These are phyloP conservation scores for Cyberlindnera nakhonratchasimensis DNA, from an alignment of 805 yeast genomes.

Conservation along the genomic window DNA sequence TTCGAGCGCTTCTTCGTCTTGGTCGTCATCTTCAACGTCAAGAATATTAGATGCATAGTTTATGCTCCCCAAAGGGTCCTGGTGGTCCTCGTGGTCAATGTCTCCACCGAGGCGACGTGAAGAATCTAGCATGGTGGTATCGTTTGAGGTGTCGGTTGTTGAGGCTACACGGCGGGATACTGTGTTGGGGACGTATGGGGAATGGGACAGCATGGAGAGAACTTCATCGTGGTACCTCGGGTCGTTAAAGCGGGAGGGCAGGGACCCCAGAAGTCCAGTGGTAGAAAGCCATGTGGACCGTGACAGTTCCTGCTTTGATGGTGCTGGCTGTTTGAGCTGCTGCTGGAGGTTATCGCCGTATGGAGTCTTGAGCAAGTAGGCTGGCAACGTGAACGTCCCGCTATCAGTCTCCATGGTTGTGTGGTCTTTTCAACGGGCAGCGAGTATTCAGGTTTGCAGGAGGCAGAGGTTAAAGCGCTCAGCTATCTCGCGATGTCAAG, in stretches of 20 bases:
- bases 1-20: conserved; percentile 7
- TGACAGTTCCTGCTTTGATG: conserved; percentile 6
- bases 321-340: conserved; percentile 5
- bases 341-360: conserved; percentile 19
- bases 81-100: background rate
- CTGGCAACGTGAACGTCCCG: conserved; percentile 13
- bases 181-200: conserved; percentile 3
- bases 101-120: background rate
- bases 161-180: background rate
- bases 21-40: conserved; percentile 16
- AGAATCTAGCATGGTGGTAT: background rate
- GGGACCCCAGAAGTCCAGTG: conserved; percentile 20
- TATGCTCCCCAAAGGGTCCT: conserved; percentile 6
- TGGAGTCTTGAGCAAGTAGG: conserved; percentile 20
- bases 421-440: background rate
- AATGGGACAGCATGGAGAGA: conserved; percentile 8
- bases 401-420: conserved; percentile 1
- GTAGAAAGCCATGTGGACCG: conserved; percentile 12
- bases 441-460: background rate
- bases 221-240: conserved; percentile 13
- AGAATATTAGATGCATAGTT: conserved; percentile 12
- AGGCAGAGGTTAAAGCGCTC: background rate
- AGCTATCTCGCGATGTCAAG: no score
- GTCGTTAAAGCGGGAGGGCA: conserved; percentile 17
- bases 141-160: background rate